phyloP scores from a whole-genome alignment of 352 stramenopile genomes.

The Pythium dissotocum region DNA sequence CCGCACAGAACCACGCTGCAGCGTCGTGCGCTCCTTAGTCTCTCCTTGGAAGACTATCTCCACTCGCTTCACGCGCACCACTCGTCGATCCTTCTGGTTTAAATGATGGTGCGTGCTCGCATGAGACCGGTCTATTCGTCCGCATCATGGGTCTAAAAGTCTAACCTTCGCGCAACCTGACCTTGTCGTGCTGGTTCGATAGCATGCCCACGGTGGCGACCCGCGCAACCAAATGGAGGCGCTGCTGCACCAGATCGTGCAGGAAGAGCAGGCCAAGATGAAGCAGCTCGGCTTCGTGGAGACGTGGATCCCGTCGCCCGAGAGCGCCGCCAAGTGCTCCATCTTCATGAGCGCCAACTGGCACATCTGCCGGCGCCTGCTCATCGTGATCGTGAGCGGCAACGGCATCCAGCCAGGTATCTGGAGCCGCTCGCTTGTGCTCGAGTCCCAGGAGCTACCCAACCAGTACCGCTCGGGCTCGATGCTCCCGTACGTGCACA shows the following conservation, averaged over 20 bases:
- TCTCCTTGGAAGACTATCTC: background rate
- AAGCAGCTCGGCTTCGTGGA: constrained; percentile 81
- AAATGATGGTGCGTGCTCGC: background rate
- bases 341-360: constrained; percentile 87
- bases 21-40: background rate
- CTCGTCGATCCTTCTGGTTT: background rate
- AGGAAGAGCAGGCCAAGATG: constrained; percentile 87
- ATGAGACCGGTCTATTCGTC: background rate
- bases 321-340: constrained; percentile 65
- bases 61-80: background rate
- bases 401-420: constrained; percentile 87
- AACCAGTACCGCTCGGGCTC: constrained; percentile 84
- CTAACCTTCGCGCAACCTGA: constrained; percentile 21
- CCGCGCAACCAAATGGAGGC: constrained; percentile 70
- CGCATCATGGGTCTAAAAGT: background rate
- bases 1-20: background rate
- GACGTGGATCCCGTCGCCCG: constrained; percentile 71
- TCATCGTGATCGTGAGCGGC: constrained; percentile 79
- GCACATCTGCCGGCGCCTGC: constrained; percentile 72
- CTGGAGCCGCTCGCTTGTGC: constrained; percentile 81
- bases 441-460: constrained; percentile 64
- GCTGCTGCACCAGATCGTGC: constrained; percentile 82
- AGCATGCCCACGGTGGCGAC: constrained; percentile 41
- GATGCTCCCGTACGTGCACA: constrained; percentile 83
- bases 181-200: background rate